Evolutionary conservation across 2,329 filamentous ascomycete genomes (phyloP).

Genomic region (Orbilia blumenaviensis): DNA sequence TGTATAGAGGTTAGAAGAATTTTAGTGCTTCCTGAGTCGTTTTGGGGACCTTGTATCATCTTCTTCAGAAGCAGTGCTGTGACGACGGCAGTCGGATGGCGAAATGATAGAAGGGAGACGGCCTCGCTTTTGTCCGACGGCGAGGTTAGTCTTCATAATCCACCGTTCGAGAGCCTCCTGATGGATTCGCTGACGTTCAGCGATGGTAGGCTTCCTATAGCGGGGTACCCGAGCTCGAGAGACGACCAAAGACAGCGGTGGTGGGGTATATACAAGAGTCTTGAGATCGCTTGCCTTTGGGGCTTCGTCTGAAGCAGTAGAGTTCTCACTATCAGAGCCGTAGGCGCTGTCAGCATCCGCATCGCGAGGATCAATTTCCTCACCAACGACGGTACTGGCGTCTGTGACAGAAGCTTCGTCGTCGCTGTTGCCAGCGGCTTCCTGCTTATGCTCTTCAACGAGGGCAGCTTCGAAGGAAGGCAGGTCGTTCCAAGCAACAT

Average conservation of each 20-base stretch:
- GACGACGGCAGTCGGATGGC: conserved; percentile 37
- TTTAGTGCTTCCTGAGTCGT: conserved; percentile 47
- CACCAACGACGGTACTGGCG: conserved; percentile 42
- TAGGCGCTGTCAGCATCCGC: conserved; percentile 48
- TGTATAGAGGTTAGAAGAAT: conserved; percentile 9
- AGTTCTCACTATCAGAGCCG: conserved; percentile 46
- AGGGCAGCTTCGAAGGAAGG: conserved; percentile 47
- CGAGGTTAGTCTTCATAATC: conserved; percentile 51
- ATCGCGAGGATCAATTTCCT: conserved; percentile 49
- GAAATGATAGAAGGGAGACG: conserved; percentile 26
- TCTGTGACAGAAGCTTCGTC: conserved; percentile 49
- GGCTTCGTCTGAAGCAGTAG: conserved; percentile 12
- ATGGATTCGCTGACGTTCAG: conserved; percentile 46
- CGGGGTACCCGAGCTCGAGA: neutral
- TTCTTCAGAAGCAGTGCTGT: conserved; percentile 49
- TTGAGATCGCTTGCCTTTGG: conserved; percentile 11
- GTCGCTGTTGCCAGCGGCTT: conserved; percentile 33
- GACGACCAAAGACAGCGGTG: conserved; percentile 40
- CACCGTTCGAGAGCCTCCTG: conserved; percentile 50
- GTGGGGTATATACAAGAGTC: conserved; percentile 25
- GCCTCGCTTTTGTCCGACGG: conserved; percentile 46
- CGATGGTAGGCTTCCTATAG: conserved; percentile 21
- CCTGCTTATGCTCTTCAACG: conserved; percentile 42
- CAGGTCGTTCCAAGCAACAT: conserved; percentile 42
- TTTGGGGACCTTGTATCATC: conserved; percentile 45